Conservation (phyloP, 2,329 filamentous ascomycete genomes). For the Ophiostoma ulmi region DNA sequence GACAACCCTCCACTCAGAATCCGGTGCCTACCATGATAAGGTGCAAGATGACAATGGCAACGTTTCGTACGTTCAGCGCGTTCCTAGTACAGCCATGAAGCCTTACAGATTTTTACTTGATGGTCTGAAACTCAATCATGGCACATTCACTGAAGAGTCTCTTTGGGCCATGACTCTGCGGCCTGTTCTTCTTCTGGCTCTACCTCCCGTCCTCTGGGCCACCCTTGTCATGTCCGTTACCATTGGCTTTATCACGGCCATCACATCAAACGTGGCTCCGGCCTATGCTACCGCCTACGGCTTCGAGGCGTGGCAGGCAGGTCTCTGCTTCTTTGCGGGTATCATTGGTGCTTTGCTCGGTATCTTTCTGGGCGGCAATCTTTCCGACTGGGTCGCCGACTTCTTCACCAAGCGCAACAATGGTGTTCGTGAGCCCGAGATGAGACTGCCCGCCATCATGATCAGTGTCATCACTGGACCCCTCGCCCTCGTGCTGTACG, state of each 20-base stretch:
- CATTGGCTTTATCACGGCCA: constrained; percentile 49
- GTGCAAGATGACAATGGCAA: constrained; percentile 15
- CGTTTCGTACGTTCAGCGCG: constrained; percentile 25
- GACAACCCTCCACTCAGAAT: constrained; percentile 23
- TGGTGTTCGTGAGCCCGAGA: constrained; percentile 51
- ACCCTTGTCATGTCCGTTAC: constrained; percentile 50
- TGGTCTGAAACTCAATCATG: constrained; percentile 39
- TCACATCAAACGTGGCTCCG: constrained; percentile 48
- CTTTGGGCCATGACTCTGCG: constrained; percentile 45
- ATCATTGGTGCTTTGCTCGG: constrained; percentile 46
- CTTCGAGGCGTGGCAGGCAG: constrained; percentile 44
- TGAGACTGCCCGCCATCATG: constrained; percentile 52
- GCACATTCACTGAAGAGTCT: constrained; percentile 43
- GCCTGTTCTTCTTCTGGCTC: constrained; percentile 45
- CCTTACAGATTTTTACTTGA: constrained; percentile 5
- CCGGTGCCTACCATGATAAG: constrained; percentile 18
- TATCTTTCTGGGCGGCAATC: constrained; percentile 46
- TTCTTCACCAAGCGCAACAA: constrained; percentile 48
- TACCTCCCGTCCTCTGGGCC: constrained; percentile 53
- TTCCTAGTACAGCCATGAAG: not conserved
- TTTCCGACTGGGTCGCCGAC: constrained; percentile 46
- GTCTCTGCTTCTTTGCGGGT: constrained; percentile 47
- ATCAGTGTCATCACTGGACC: constrained; percentile 49
- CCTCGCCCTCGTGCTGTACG: constrained; percentile 42
- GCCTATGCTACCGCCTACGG: constrained; percentile 42